Conservation (phyloP, 208 protist species). For the Trypanosoma grayi region DNA sequence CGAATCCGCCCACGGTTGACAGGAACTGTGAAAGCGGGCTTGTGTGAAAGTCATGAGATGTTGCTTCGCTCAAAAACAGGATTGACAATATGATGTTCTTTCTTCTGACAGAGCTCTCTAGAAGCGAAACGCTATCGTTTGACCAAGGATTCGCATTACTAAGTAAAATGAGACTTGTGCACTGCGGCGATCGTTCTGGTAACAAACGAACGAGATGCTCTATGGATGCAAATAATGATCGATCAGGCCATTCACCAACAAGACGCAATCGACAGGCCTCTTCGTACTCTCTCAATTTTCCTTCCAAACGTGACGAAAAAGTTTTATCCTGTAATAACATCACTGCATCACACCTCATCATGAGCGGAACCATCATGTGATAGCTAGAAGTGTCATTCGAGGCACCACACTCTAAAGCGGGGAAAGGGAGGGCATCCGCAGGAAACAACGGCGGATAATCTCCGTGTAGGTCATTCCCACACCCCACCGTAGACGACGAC, state of each 20-base stretch:
- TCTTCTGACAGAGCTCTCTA: slow-evolving; percentile 66
- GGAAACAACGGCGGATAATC: slow-evolving; percentile 14
- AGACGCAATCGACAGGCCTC: slow-evolving; percentile 43
- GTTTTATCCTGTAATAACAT: slow-evolving; percentile 41
- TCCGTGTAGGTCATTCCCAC: not conserved
- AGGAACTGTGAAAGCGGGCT: slow-evolving; percentile 73
- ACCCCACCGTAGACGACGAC: not conserved
- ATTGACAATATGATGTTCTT: slow-evolving; percentile 87
- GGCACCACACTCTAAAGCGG: slow-evolving; percentile 23
- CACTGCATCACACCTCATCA: slow-evolving; percentile 49
- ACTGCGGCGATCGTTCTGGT: slow-evolving; percentile 60
- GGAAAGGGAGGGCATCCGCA: slow-evolving; percentile 38
- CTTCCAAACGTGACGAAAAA: slow-evolving; percentile 48
- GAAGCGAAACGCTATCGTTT: slow-evolving; percentile 49
- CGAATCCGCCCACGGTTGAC: slow-evolving; percentile 71
- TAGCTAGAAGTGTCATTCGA: slow-evolving; percentile 15
- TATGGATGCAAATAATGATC: slow-evolving; percentile 46
- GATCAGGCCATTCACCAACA: slow-evolving; percentile 55
- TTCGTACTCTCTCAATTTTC: slow-evolving; percentile 61
- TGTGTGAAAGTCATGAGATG: slow-evolving; percentile 48
- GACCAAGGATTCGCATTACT: slow-evolving; percentile 51
- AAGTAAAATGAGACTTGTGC: slow-evolving; percentile 68
- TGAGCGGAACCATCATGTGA: slow-evolving; percentile 38
- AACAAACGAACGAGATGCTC: slow-evolving; percentile 66
- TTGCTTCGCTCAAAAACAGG: slow-evolving; percentile 35